Base-by-base conservation (phyloP, 2,329 filamentous ascomycete species). In the Passalora sequoiae region DNA sequence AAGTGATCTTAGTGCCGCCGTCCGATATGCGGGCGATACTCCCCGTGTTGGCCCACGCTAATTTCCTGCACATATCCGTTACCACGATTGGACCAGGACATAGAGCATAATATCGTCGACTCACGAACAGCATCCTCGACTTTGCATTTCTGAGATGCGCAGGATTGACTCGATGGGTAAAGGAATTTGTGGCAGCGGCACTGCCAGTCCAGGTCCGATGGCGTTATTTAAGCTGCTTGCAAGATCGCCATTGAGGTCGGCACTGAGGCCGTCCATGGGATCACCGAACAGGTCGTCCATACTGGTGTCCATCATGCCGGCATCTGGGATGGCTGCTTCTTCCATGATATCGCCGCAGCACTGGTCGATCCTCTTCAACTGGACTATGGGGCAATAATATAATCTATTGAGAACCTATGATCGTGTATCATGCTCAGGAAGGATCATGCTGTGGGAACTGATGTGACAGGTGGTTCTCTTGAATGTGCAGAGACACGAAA, bases 31-130 rank as follows among this genome's bases (percentile, higher is more conserved):
- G 84, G 20, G 89, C 89, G 54, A 97, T 86, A 47, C 83, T 88
- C 31, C 91, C 91, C 48, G 81, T 78, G 57, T 83, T 89, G 8
- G 91, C 95, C 89, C 91, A 97, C 21, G 85, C 81, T 41, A 96
- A 77, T 52, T 80, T 80, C 62, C 89, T 94, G 46, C 32, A 15
- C 30, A 15, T 8, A 17, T n/a, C 41, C 39, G 43, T 44, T 41
- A 29, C 24, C 31, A 38, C 9, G 39, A 36, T 8, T 28, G 37
- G 17, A 40, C 25, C 16, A 33, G 27, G 4, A 43, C 15, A 21
- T 7, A 21, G 17, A 35, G n/a, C 20, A 21, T 17, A 20, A 40
- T 12, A 21, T 40, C 32, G 41, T 43, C 44, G 38, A 74, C 81
- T 68, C 78, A 92, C 88, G 89, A 84, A 72, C 83, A 87, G 63